A percentile compares a stretch with the other conserved stretches of the same genome.
These are phyloP conservation scores for Chenopodium suecicum DNA, from an alignment of 148 eudicot species.

Conservation along the genomic window DNA sequence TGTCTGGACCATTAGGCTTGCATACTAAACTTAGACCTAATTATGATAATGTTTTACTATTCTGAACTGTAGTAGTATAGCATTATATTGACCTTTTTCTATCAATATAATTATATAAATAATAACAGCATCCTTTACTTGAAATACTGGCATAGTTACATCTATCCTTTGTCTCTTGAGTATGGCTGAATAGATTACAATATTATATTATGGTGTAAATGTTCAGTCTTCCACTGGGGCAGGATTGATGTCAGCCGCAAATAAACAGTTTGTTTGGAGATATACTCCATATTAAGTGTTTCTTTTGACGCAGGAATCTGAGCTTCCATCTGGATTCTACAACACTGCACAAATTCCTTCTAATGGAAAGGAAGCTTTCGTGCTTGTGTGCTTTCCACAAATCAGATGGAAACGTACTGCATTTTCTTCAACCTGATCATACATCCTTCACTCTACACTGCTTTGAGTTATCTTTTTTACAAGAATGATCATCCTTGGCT, in stretches of 20 bases:
- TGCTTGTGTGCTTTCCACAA: conserved; percentile 59
- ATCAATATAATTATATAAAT: not conserved
- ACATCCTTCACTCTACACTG: conserved; percentile 48
- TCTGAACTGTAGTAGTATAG: not conserved
- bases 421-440: conserved; percentile 52
- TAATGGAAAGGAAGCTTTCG: conserved; percentile 61
- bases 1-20: not conserved
- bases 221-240: conserved; percentile 15
- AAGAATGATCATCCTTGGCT: conserved; percentile 58
- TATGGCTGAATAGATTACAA: not conserved
- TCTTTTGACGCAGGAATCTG: conserved; percentile 95
- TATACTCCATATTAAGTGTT: conserved; percentile 67
- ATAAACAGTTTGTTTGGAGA: conserved; percentile 38
- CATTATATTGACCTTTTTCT: not conserved
- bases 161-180: not conserved
- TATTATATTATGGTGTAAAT: conserved; percentile 7
- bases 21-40: not conserved
- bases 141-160: not conserved
- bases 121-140: not conserved
- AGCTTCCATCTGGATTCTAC: conserved; percentile 76
- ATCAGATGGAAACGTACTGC: conserved; percentile 58
- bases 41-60: not conserved
- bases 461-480: conserved; percentile 58
- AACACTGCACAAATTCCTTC: conserved; percentile 53
- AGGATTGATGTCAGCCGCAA: conserved; percentile 12